Base-by-base conservation (phyloP, 208 protist genomes). In the Spongospora subterranea region DNA sequence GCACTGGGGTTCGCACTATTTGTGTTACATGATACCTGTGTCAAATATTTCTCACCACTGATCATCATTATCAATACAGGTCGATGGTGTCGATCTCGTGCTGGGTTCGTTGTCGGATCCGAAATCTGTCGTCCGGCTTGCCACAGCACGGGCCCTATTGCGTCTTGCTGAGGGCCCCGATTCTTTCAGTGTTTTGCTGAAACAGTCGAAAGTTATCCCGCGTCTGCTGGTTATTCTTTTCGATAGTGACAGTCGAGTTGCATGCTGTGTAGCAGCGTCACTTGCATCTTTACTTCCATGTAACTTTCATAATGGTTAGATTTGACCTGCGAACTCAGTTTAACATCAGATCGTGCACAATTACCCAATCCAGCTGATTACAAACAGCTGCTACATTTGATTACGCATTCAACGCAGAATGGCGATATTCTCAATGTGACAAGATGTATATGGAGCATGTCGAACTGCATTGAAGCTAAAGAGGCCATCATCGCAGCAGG, bases 31-130 rank as follows among this genome's bases (percentile, higher is more conserved):
- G n/a, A n/a, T n/a, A n/a, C n/a, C n/a, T n/a, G n/a, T n/a, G n/a
- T n/a, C n/a, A n/a, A n/a, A n/a, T n/a, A n/a, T n/a, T n/a, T n/a
- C n/a, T n/a, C n/a, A n/a, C n/a, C n/a, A n/a, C n/a, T n/a, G n/a
- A n/a, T n/a, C n/a, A n/a, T n/a, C n/a, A n/a, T n/a, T n/a, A n/a
- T n/a, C n/a, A n/a, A n/a, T n/a, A 29, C 50, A 60, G 50, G 50
- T 82, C 40, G 71, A 82, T 39, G 71, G 71, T n/a, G 71, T 82
- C 71, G 40, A 82, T 82, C n/a, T 82, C 17, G n/a, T 82, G 6
- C 71, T 82, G 17, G 71, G 35, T 17, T 6, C 17, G 17, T 35
- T 82, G 17, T 20, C 71, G 35, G 40, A 6, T 6, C 6, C 6
- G 11, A 43, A 35, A 43, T n/a, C 71, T 6, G 11, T 20, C 17